Conservation (phyloP, 345 rosid genomes). For the Xanthoceras sorbifolium region DNA sequence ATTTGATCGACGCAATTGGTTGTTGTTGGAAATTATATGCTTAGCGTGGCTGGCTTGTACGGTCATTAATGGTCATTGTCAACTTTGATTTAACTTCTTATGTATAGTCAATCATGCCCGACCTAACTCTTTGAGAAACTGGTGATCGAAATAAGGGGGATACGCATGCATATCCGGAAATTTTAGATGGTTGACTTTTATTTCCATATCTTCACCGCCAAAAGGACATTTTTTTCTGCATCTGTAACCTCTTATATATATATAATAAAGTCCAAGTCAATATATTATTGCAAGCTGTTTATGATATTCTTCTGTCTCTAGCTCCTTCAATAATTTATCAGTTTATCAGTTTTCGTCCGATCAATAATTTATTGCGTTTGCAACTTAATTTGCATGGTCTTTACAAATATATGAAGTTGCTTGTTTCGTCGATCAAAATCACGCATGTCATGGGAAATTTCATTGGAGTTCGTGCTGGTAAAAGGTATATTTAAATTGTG, state of each 20-base stretch:
- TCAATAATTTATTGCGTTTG: background rate
- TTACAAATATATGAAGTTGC: background rate
- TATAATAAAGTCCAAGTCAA: conserved; percentile 2
- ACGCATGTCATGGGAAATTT: conserved; percentile 38
- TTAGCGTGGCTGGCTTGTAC: background rate
- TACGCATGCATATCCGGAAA: background rate
- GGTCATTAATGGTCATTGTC: conserved; percentile 27
- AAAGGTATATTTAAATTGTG: conserved; percentile 21
- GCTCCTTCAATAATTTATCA: background rate
- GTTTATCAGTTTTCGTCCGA: background rate
- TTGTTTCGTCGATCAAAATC: background rate
- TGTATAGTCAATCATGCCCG: conserved; percentile 17
- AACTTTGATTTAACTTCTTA: conserved; percentile 23
- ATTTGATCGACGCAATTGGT: too few species aligned
- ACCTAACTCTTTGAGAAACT: conserved; percentile 38
- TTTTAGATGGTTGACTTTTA: conserved; percentile 19
- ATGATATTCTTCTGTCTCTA: background rate
- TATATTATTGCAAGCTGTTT: background rate
- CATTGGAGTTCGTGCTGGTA: conserved; percentile 11
- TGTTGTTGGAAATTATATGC: background rate
- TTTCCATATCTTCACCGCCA: conserved; percentile 28
- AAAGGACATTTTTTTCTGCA: background rate
- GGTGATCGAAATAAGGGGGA: background rate
- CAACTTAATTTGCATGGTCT: too few species aligned
- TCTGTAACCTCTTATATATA: background rate